These are phyloP conservation scores for Ceratocystis variospora DNA, from an alignment of 2,329 filamentous ascomycete genomes.

Conservation along the genomic window DNA sequence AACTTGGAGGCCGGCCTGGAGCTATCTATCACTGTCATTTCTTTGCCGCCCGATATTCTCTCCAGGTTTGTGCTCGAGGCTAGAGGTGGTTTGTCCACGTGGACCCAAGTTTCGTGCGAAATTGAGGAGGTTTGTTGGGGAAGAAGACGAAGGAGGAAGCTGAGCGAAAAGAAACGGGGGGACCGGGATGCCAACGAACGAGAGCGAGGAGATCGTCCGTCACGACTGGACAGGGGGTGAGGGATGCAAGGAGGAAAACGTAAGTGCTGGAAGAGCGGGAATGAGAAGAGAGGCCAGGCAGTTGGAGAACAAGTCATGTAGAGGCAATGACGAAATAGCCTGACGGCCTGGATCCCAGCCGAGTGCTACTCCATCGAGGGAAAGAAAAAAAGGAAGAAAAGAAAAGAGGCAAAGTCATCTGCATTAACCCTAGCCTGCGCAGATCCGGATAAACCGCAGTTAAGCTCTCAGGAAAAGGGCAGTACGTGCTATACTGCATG, in stretches of 20 bases:
- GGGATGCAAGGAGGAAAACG: not conserved
- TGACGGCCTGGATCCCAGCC: not conserved
- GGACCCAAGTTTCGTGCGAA: not conserved
- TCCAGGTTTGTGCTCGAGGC: not conserved
- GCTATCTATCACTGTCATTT: not conserved
- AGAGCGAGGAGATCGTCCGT: not conserved
- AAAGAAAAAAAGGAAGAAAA: too few species aligned
- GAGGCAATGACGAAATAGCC: not conserved
- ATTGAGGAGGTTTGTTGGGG: conserved; percentile 2
- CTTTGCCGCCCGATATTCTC: not conserved
- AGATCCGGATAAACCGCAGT: too few species aligned
- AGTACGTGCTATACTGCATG: too few species aligned
- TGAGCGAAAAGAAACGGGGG: not conserved
- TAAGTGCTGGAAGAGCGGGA: not conserved
- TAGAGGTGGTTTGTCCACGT: not conserved
- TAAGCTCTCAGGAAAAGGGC: too few species aligned
- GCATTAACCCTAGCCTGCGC: too few species aligned
- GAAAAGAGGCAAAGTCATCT: too few species aligned
- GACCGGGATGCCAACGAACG: not conserved
- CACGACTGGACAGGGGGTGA: not conserved
- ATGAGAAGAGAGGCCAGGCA: not conserved
- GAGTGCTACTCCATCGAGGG: not conserved
- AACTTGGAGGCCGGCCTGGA: not conserved
- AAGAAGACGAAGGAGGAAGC: not conserved
- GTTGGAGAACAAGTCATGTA: not conserved